phyloP scores from a whole-genome alignment of 1,284 basidiomycete genomes.

The Earliella scabrosa region DNA sequence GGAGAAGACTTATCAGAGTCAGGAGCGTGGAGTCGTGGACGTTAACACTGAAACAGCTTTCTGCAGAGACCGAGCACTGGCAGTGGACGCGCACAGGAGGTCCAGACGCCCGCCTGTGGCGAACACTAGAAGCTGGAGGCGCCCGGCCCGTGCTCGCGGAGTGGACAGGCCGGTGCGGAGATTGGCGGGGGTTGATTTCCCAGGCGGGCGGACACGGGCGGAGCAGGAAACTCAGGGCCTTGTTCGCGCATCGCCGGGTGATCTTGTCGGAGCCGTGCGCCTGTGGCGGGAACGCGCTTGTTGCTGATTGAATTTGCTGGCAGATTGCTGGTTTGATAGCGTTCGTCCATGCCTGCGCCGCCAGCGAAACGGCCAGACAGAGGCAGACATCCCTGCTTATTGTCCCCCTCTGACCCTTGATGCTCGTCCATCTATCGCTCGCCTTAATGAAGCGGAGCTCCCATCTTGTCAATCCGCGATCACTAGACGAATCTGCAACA shows the following conservation, averaged over 20 bases:
- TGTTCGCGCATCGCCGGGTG: not conserved
- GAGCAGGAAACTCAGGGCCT: slow-evolving; percentile 8
- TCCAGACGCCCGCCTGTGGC: no score
- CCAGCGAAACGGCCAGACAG: no score
- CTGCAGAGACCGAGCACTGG: no score
- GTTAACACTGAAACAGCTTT: no score
- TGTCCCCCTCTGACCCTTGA: slow-evolving; percentile 15
- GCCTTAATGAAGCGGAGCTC: slow-evolving; percentile 4
- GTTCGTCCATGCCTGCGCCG: not conserved
- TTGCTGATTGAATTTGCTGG: no score
- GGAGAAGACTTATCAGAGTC: no score
- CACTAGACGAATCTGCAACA: slow-evolving; percentile 14
- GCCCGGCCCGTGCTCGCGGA: slow-evolving; percentile 21
- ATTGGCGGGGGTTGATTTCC: slow-evolving; percentile 1
- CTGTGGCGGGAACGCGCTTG: not conserved
- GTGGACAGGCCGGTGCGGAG: slow-evolving; percentile 11
- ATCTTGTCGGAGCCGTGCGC: not conserved
- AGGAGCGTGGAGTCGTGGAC: no score
- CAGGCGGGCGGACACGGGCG: slow-evolving; percentile 7
- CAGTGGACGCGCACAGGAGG: not conserved
- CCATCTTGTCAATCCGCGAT: slow-evolving; percentile 20
- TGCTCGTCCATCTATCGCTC: slow-evolving; percentile 2
- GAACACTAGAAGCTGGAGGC: no score
- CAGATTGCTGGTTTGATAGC: no score
- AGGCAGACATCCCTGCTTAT: slow-evolving; percentile 18